A percentile compares a stretch with the other conserved stretches of the same genome.
phyloP scores from a whole-genome alignment of 306 rosid genomes.

The Trifolium pratense region DNA sequence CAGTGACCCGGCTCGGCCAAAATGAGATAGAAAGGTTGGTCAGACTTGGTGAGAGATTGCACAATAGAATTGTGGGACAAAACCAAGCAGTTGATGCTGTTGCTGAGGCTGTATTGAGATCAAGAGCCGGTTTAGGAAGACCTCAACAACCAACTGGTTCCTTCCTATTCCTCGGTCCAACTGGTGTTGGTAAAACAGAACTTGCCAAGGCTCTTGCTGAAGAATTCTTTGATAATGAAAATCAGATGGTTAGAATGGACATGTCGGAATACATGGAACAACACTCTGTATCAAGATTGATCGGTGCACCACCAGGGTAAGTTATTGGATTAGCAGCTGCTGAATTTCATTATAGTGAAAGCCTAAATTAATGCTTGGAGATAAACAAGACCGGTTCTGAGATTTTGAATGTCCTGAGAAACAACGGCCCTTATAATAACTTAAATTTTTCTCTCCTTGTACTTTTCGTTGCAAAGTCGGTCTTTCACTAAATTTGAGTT shows the following conservation, averaged over 20 bases:
- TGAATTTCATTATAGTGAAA: too few species aligned
- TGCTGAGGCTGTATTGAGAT: conserved; percentile 78
- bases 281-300: conserved; percentile 78
- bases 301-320: conserved; percentile 98
- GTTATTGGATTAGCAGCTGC: background rate
- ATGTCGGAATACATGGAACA: conserved; percentile 97
- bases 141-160: conserved; percentile 92
- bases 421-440: too few species aligned
- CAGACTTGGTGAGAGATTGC: conserved; percentile 83
- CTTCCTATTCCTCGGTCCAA: conserved; percentile 85
- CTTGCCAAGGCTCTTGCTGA: conserved; percentile 94
- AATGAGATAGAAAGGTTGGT: conserved; percentile 73
- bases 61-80: conserved; percentile 86
- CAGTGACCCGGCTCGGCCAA: conserved; percentile 86
- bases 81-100: conserved; percentile 81
- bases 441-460: too few species aligned
- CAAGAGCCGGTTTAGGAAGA: conserved; percentile 85
- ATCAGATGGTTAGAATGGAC: conserved; percentile 73
- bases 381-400: too few species aligned
- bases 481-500: too few species aligned
- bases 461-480: too few species aligned
- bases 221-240: conserved; percentile 80
- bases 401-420: too few species aligned
- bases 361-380: background rate
- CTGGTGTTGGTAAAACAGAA: conserved; percentile 95